A percentile compares a stretch with the other conserved stretches of the same genome.
These are phyloP conservation scores for Trapa bicornis DNA, from an alignment of 345 rosid species.

Conservation along the genomic window DNA sequence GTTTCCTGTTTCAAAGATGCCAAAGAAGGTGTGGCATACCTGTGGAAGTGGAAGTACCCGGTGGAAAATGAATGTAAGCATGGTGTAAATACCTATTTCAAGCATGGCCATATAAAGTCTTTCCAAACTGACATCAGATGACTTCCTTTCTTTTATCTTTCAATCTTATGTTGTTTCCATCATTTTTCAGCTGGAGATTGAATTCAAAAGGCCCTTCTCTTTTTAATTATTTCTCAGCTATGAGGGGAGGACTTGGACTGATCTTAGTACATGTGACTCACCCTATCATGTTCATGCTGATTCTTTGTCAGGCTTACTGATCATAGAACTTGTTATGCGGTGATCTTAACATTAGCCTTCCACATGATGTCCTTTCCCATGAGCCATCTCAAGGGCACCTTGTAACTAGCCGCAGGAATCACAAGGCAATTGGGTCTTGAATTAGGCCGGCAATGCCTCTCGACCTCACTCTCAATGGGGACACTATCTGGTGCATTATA, in stretches of 20 bases:
- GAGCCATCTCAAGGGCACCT: constrained; percentile 94
- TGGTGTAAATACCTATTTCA: not conserved
- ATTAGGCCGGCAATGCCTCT: constrained; percentile 50
- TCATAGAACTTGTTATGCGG: constrained; percentile 83
- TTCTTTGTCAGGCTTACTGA: constrained; percentile 89
- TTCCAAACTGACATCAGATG: not conserved
- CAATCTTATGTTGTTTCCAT: too few relatives aligned
- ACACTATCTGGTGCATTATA: constrained; percentile 37
- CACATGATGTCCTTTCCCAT: constrained; percentile 90
- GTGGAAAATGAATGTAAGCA: constrained; percentile 73
- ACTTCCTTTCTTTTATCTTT: too few relatives aligned
- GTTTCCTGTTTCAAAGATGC: constrained; percentile 91
- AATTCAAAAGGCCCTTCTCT: too few relatives aligned
- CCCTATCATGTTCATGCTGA: too few relatives aligned
- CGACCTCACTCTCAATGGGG: constrained; percentile 39
- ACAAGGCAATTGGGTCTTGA: constrained; percentile 51
- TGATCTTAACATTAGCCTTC: constrained; percentile 77
- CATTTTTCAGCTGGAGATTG: too few relatives aligned
- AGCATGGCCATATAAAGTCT: not conserved
- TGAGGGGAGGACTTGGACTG: too few relatives aligned
- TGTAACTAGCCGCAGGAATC: constrained; percentile 62
- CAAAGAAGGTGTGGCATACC: constrained; percentile 92
- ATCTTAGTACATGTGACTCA: too few relatives aligned
- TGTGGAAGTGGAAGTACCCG: constrained; percentile 61
- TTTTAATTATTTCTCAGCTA: too few relatives aligned